These are phyloP conservation scores for Didymosphaeria variabile DNA, from an alignment of 2,329 filamentous ascomycete species.

Conservation along the genomic window DNA sequence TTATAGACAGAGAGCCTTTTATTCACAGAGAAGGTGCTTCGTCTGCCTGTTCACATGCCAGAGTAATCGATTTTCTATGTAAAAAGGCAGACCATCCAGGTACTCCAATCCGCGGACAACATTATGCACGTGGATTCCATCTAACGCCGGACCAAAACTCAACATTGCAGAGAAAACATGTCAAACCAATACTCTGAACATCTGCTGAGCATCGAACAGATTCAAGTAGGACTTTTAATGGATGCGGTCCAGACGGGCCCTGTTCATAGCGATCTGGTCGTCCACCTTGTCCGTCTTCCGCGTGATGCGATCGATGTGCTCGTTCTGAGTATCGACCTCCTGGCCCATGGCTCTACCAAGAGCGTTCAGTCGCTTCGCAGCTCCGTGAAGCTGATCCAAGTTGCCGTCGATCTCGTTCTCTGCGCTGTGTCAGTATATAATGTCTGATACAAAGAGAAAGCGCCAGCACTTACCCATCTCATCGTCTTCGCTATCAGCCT, in stretches of 20 bases:
- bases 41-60: neutral
- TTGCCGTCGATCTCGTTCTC: conserved; percentile 53
- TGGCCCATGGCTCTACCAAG: conserved; percentile 77
- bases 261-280: conserved; percentile 81
- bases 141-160: conserved; percentile 3
- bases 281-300: conserved; percentile 83
- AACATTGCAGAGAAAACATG: neutral
- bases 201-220: neutral
- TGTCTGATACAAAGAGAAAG: conserved; percentile 31
- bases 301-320: conserved; percentile 78
- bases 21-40: conserved; percentile 2
- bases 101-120: conserved; percentile 2
- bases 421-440: conserved; percentile 43
- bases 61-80: conserved; percentile 2
- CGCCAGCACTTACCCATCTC: conserved; percentile 60
- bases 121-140: neutral
- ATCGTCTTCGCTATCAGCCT: conserved; percentile 57
- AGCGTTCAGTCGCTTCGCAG: conserved; percentile 74
- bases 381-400: conserved; percentile 64
- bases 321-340: conserved; percentile 81
- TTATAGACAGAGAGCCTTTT: neutral
- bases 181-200: neutral
- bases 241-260: conserved; percentile 73
- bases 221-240: conserved; percentile 42
- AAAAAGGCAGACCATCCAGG: conserved; percentile 6